Conservation (phyloP, 495 filamentous ascomycete genomes). For the Penicillium manginii region DNA sequence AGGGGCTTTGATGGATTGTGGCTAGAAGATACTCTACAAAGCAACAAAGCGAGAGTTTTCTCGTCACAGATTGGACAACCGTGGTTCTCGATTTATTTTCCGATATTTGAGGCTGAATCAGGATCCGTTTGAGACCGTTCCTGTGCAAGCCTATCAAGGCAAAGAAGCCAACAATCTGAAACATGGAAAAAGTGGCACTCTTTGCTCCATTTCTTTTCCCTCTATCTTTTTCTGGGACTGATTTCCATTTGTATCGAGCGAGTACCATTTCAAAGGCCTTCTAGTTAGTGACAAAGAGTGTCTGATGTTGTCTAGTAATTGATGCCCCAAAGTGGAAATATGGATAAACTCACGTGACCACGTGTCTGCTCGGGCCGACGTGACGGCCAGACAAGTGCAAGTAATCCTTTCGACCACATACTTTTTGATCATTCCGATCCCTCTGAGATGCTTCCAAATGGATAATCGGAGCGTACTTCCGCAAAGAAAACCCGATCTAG, state of each 20-base stretch:
- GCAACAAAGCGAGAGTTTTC: not conserved
- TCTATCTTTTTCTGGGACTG: too few species aligned
- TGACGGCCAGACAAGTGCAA: not conserved
- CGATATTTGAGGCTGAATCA: too few species aligned
- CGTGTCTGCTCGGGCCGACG: conserved; percentile 10
- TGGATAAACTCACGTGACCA: conserved; percentile 14
- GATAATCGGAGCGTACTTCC: conserved; percentile 17
- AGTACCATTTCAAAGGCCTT: too few species aligned
- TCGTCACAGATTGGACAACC: not conserved
- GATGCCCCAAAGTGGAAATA: not conserved
- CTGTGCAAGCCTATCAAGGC: too few species aligned
- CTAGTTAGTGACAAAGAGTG: too few species aligned
- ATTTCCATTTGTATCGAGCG: too few species aligned
- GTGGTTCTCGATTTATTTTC: not conserved
- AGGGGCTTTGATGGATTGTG: not conserved
- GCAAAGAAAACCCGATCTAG: conserved; percentile 64
- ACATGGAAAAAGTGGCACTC: too few species aligned
- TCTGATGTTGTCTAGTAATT: too few species aligned
- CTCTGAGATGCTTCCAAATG: conserved; percentile 35
- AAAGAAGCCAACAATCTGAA: too few species aligned
- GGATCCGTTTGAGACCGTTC: too few species aligned
- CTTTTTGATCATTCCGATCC: not conserved
- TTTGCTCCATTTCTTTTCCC: too few species aligned
- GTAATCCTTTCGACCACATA: not conserved
- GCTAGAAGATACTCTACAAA: not conserved